A percentile compares a stretch with the other conserved stretches of the same genome.
Evolutionary conservation across 2,329 filamentous ascomycete species (phyloP).

Genomic region (Cytospora piceicola): DNA sequence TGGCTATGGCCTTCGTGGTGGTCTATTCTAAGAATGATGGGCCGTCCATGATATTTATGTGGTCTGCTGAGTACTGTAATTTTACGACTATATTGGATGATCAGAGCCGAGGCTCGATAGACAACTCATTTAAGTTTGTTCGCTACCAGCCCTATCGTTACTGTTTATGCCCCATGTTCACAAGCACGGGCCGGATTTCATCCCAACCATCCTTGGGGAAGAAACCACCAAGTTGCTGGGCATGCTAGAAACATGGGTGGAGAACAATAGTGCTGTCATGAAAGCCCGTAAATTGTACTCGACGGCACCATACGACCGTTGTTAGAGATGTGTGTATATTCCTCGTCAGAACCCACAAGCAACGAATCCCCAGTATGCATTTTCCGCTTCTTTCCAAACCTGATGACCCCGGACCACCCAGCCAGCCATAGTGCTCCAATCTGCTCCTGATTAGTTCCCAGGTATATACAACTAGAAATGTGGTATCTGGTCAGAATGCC

Average conservation of each 20-base stretch:
- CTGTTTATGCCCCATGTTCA: neutral
- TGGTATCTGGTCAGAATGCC: constrained; percentile 2
- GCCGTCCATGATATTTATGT: neutral
- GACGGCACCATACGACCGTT: neutral
- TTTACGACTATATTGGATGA: neutral
- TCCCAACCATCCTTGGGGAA: neutral
- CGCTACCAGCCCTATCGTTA: neutral
- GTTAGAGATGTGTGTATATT: neutral
- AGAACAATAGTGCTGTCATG: no score
- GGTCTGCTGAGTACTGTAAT: neutral
- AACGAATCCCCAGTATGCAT: neutral
- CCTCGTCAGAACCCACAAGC: neutral
- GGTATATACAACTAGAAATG: neutral
- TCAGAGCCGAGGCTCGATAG: neutral
- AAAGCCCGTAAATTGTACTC: neutral
- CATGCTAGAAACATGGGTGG: no score
- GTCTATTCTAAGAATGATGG: neutral
- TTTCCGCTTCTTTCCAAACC: neutral
- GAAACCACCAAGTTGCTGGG: neutral
- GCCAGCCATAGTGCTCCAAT: neutral
- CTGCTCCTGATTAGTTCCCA: neutral
- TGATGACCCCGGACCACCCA: neutral
- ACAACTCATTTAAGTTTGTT: neutral
- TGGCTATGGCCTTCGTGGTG: neutral
- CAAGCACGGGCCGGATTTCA: neutral